Evolutionary conservation across 2,329 filamentous ascomycete species (phyloP), one percentile per base, ranked within the genome.

Genomic region (Clonostachys sp.): DNA sequence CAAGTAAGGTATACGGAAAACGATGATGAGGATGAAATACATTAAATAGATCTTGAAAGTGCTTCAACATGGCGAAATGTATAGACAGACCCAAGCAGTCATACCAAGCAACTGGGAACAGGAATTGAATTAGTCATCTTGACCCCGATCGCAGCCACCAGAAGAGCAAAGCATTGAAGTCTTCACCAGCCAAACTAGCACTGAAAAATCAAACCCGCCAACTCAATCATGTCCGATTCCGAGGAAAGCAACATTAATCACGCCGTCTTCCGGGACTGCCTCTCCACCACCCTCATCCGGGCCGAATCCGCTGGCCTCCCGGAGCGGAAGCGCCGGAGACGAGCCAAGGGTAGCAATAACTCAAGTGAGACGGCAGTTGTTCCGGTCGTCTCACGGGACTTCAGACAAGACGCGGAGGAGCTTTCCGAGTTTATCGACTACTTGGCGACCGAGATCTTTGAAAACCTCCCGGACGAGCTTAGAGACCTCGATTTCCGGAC

Each of bases 391-490:
- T 48, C 47, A 48, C 42, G 42, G 41, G 46, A 50, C 41, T 50
- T 45, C 20, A 49, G 51, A n/a, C 49, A 42, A 33, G 48, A 50
- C 34, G 41, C 47, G 17, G 43, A 47, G 39, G 88, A 91, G 47
- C 67, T 94, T 18, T 80, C 81, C 24, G 90, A 95, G 2, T 95
- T 95, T 65, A 83, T 88, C 46, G 84, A 91, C 71, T 94, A 91
- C 64, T 77, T 94, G 33, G 83, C 88, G 20, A 66, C 71, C 43
- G 79, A 87, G 60, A 80, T 85, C 46, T 95, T 92, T 64, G 66
- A 74, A 6, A 72, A 68, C 35, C 75, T 95, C 2, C 87, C 88
- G 0, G 18, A 59, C 0, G 71, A 78, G 16, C 71, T 94, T 1
- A 77, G 81, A 53, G 73, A 70, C 2, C 67, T 92, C 3, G 78